Evolutionary conservation across 306 rosid genomes (phyloP).

Genomic region (Prunus fruticosa): DNA sequence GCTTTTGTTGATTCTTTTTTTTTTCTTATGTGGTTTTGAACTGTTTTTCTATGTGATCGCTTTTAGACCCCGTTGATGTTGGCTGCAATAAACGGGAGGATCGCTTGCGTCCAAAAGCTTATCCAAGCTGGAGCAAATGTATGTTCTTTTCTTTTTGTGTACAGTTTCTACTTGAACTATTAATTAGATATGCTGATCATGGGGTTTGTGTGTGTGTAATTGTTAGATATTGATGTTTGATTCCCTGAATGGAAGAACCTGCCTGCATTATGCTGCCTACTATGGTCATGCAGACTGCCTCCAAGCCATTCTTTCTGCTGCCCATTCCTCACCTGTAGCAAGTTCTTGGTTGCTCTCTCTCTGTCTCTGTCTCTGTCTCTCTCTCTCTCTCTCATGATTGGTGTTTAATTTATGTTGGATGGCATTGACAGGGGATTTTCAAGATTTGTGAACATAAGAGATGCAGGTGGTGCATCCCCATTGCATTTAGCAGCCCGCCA

Average conservation of each 20-base stretch:
- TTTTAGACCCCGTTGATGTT: slow-evolving; percentile 79
- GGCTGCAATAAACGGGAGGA: slow-evolving; percentile 84
- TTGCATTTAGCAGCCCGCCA: slow-evolving; percentile 85
- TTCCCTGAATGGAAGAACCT: slow-evolving; percentile 67
- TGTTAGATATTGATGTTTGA: slow-evolving; percentile 84
- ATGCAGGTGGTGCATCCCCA: slow-evolving; percentile 82
- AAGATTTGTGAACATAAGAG: slow-evolving; percentile 88
- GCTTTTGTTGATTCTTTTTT: not conserved
- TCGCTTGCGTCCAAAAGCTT: slow-evolving; percentile 58
- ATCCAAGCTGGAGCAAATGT: slow-evolving; percentile 88
- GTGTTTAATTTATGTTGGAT: slow-evolving; percentile 9
- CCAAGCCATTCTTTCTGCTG: slow-evolving; percentile 68
- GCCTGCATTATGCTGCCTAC: slow-evolving; percentile 85
- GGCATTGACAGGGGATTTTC: slow-evolving; percentile 71
- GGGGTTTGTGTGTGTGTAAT: slow-evolving; percentile 15
- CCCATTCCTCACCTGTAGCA: slow-evolving; percentile 68
- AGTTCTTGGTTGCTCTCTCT: slow-evolving; percentile 61
- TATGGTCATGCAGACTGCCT: slow-evolving; percentile 79
- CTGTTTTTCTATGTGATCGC: slow-evolving; percentile 11
- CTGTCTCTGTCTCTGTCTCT: not conserved
- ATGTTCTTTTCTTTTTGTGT: slow-evolving; percentile 24
- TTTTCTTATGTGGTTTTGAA: slow-evolving; percentile 7
- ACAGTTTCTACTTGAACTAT: not conserved
- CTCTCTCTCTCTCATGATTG: not conserved
- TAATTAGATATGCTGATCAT: slow-evolving; percentile 10